phyloP scores from a whole-genome alignment of 1,284 basidiomycete genomes.

The Hemileia vastatrix region DNA sequence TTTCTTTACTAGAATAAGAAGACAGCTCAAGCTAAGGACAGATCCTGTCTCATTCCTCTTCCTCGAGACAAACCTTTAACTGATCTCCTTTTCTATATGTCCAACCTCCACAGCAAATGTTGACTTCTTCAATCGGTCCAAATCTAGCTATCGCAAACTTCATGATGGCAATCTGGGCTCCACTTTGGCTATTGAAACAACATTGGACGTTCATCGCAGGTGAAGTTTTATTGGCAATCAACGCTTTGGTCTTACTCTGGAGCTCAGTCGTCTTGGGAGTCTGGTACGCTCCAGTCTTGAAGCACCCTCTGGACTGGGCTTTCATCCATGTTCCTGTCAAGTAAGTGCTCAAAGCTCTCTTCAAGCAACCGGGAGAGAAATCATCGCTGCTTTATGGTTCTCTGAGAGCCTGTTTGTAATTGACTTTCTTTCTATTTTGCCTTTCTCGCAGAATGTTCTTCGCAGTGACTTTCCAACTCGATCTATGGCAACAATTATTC shows the following conservation, averaged over 20 bases:
- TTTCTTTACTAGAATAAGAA: background rate
- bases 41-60: background rate
- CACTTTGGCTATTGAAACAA: slow-evolving; percentile 38
- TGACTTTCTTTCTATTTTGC: too few relatives aligned
- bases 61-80: too few relatives aligned
- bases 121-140: slow-evolving; percentile 31
- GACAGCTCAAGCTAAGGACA: background rate
- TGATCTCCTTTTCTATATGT: background rate
- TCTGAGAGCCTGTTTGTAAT: too few relatives aligned
- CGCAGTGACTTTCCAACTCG: too few relatives aligned
- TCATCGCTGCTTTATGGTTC: too few relatives aligned
- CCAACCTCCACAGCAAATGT: background rate
- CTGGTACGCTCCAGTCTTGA: slow-evolving; percentile 29
- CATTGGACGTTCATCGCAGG: slow-evolving; percentile 30
- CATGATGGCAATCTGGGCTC: slow-evolving; percentile 38
- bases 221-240: slow-evolving; percentile 29
- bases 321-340: slow-evolving; percentile 43
- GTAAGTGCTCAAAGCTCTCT: background rate
- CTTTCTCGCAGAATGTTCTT: too few relatives aligned
- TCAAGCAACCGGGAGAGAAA: background rate
- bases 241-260: slow-evolving; percentile 31
- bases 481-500: too few relatives aligned
- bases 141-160: slow-evolving; percentile 38
- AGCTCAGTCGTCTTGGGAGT: slow-evolving; percentile 32
- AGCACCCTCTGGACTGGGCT: slow-evolving; percentile 39